phyloP scores from a whole-genome alignment of 129 eudicot genomes.

The Logfia minima region DNA sequence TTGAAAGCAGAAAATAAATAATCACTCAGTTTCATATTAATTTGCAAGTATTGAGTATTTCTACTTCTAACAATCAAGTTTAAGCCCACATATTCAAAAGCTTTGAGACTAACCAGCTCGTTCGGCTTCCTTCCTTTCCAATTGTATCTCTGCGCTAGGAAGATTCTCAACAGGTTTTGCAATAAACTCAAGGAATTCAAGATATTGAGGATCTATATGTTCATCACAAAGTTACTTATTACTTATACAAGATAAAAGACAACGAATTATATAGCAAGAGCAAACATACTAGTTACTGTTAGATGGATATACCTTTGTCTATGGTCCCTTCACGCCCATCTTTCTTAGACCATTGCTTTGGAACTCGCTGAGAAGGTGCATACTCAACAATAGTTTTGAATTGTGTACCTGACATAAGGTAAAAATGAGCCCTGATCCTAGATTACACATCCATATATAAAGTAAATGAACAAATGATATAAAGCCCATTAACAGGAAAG shows the following conservation, averaged over 20 bases:
- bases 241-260: conserved; percentile 10
- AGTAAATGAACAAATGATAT: not conserved
- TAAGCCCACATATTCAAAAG: conserved; percentile 8
- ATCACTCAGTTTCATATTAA: not conserved
- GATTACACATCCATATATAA: not conserved
- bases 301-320: conserved; percentile 53
- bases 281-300: conserved; percentile 3
- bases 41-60: conserved; percentile 5
- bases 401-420: conserved; percentile 61
- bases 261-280: conserved; percentile 5
- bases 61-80: conserved; percentile 10
- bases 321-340: conserved; percentile 95
- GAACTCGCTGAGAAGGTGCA: conserved; percentile 96
- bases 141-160: conserved; percentile 94
- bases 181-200: conserved; percentile 77
- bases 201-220: conserved; percentile 79
- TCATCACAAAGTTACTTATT: conserved; percentile 27
- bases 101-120: conserved; percentile 67
- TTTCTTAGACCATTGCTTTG: conserved; percentile 71
- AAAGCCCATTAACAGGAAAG: not conserved
- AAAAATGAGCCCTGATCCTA: not conserved
- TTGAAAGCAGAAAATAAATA: conserved; percentile 33
- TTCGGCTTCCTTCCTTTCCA: conserved; percentile 96
- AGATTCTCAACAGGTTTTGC: conserved; percentile 93
- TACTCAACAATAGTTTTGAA: conserved; percentile 80